Base-by-base conservation (phyloP, 495 filamentous ascomycete species). In the Aspergillus nanangensis region DNA sequence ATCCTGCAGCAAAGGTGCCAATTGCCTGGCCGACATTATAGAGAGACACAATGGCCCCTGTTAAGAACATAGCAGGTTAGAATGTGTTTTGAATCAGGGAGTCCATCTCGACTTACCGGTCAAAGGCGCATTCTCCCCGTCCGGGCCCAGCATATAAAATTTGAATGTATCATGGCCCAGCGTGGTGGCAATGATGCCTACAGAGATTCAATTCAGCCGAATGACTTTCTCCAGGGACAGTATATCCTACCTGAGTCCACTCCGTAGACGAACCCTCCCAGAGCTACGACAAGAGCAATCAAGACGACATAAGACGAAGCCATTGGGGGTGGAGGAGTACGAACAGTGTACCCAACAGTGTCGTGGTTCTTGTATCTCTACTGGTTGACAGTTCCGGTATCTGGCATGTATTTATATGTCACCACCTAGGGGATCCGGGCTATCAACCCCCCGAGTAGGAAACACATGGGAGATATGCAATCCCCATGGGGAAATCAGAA, bases 31-130 rank as follows among this genome's bases (percentile, higher is more conserved):
- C 62, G 41, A 54, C 60, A 31, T 52, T 55, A 27, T 60, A 61
- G 4, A 55, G 41, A 23, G 62, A 61, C 5, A 63, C 60, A 18
- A 66, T 63, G n/a, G 60, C 62, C 18, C 60, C 60, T 53, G 13
- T 29, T 2, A 27, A 23, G 24, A 15, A 19, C 14, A 44, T 29
- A 32, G 25, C 10, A 18, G 13, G 36, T 9, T 7, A 15, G 14
- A 11, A n/a, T n/a, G n/a, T 36, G 8, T 15, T 5, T 11, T 15
- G 5, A 7, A 36, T 8, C 29, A 27, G 8, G 7, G 15, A 11
- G 9, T 11, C 13, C 29, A 8, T 27, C 2, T 19, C n/a, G 21
- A 53, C 52, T 15, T 48, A 53, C 33, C 52, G 22, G 36, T 44
- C 55, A 50, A 38, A 31, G 31, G 44, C 21, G 49, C 57, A 47